Base-by-base conservation (phyloP, 495 filamentous ascomycete species). In the Penicillium canescens region DNA sequence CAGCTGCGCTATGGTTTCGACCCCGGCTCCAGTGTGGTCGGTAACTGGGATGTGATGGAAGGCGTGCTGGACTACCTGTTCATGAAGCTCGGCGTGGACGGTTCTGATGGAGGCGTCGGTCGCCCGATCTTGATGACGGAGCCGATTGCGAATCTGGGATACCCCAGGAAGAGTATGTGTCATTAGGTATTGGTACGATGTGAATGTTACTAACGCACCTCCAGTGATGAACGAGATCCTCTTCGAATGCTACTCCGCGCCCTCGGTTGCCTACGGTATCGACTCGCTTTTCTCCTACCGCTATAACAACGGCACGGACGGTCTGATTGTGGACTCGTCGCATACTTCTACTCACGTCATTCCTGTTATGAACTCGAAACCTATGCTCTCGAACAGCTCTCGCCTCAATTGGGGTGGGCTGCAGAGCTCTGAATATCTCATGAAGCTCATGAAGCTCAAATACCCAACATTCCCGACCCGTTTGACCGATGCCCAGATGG, bases 41-140 rank as follows among this genome's bases (percentile, higher is more conserved):
- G 88, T 63, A 98, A 97, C 68, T 98, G 95, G 89, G 94, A 98
- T 67, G 91, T 90, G 13, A 88, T 96, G 84, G 94, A 98, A 67
- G 90, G 90, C 33, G 77, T 96, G 21, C 68, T 98, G 47, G 94
- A 98, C 67, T 94, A 96, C 62, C 76, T 91, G 24, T 98, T 98
- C 68, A 73, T 96, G 42, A 96, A 96, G 72, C 73, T 98, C 35
- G 95, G 94, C 11, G 78, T 97, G 47, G 89, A 96, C 50, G 88
- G 86, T 6, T 75, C 76, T 13, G 70, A 76, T 44, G 90, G 89
- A 28, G 79, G 81, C 7, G 82, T 98, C 35, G 92, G 90, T 54
- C 76, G 91, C 61, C 91, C 93, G 2, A 81, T 98, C 53, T 85
- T 98, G 39, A 95, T 98, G 91, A 98, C 94, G 0, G 94, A 98